These are phyloP conservation scores for Haematococcus lacustris DNA, from an alignment of 139 green algal genomes.

Conservation along the genomic window DNA sequence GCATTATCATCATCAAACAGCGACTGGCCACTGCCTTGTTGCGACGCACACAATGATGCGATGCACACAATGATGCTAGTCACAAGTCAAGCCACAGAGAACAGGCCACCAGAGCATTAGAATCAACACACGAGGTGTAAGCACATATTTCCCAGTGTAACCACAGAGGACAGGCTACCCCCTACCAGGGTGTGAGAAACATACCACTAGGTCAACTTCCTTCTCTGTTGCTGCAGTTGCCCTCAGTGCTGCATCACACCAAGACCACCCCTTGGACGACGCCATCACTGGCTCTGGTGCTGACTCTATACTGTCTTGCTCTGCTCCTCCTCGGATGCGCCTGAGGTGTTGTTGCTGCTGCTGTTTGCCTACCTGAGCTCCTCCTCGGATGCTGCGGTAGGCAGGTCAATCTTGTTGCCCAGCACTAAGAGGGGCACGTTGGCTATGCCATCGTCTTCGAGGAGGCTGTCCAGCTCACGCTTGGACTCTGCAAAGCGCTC, in stretches of 20 bases:
- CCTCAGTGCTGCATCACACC: neutral
- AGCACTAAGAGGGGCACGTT: slow-evolving; percentile 95
- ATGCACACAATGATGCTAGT: no score
- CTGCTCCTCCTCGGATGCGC: neutral
- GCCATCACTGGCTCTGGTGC: no score
- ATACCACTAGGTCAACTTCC: neutral
- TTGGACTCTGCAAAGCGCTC: slow-evolving; percentile 89
- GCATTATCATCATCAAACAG: neutral
- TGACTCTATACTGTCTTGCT: no score
- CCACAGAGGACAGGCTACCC: no score
- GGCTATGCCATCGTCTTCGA: slow-evolving; percentile 85
- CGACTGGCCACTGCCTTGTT: no score
- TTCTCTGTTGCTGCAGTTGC: neutral
- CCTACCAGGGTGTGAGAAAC: neutral
- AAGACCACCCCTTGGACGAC: neutral
- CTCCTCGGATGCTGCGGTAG: slow-evolving; percentile 74
- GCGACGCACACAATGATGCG: no score
- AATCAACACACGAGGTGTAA: no score
- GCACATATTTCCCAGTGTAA: no score
- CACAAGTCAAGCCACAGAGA: no score
- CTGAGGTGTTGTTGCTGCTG: neutral
- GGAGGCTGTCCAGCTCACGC: slow-evolving; percentile 88
- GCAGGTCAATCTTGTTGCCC: slow-evolving; percentile 99
- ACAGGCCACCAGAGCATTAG: no score
- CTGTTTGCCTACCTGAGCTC: slow-evolving; percentile 54